These are phyloP conservation scores for Gastrolobium villosum DNA, from an alignment of 306 rosid genomes.

Conservation along the genomic window DNA sequence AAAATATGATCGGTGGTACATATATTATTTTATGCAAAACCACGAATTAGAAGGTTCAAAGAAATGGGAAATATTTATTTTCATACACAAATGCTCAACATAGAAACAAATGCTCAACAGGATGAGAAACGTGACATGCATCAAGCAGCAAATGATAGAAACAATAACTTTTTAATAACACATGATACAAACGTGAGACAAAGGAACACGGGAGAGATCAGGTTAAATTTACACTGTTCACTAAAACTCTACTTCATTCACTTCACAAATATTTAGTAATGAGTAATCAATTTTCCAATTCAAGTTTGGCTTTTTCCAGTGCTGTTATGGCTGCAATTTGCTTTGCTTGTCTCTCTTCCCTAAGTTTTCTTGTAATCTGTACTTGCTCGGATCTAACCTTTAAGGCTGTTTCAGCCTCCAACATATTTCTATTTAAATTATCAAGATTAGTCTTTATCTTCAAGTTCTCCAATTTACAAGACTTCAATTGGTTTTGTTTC, in stretches of 20 bases:
- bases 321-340: slow-evolving; percentile 39
- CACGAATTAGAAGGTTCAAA: no score
- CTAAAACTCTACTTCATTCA: not conserved
- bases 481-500: slow-evolving; percentile 26
- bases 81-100: no score
- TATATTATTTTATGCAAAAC: no score
- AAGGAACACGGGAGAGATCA: not conserved
- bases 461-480: slow-evolving; percentile 32
- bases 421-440: slow-evolving; percentile 21
- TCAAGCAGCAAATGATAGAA: not conserved
- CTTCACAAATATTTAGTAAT: not conserved
- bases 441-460: slow-evolving; percentile 38
- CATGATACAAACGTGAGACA: not conserved
- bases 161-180: not conserved
- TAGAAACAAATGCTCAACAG: no score
- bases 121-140: no score
- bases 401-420: slow-evolving; percentile 8
- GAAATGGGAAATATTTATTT: no score
- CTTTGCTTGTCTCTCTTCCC: slow-evolving; percentile 20
- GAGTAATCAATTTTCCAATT: slow-evolving; percentile 25
- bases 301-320: slow-evolving; percentile 42
- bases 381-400: slow-evolving; percentile 24
- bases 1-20: no score
- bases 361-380: not conserved
- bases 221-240: not conserved